Evolutionary conservation across 768 basidiomycete genomes (phyloP).

Genomic region (Naematelia aurantialba): DNA sequence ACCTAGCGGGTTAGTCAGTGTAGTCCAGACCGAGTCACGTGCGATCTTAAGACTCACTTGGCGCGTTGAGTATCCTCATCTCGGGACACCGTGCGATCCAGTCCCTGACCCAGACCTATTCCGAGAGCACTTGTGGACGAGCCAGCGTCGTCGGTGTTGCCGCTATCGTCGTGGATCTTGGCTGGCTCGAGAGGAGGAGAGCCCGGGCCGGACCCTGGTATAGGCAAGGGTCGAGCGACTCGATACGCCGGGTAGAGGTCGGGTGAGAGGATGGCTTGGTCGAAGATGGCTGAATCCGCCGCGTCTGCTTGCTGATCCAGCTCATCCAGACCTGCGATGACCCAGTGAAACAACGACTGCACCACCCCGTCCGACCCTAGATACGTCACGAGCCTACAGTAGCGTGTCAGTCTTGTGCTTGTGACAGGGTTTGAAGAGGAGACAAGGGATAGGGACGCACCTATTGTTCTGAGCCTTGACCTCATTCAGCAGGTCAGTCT

Average conservation of each 20-base stretch:
- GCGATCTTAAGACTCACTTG: slow-evolving; percentile 20
- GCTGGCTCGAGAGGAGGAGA: slow-evolving; percentile 32
- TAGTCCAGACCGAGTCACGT: neutral
- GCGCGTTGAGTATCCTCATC: slow-evolving; percentile 29
- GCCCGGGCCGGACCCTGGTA: slow-evolving; percentile 24
- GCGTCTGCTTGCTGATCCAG: slow-evolving; percentile 36
- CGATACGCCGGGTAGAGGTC: slow-evolving; percentile 24
- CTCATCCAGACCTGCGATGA: slow-evolving; percentile 47
- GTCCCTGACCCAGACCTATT: slow-evolving; percentile 22
- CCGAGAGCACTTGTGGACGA: neutral
- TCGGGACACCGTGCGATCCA: slow-evolving; percentile 10
- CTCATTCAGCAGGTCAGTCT: slow-evolving; percentile 89
- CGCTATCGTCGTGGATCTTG: slow-evolving; percentile 10
- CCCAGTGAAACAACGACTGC: slow-evolving; percentile 43
- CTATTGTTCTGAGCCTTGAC: slow-evolving; percentile 87
- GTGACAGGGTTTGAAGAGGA: neutral
- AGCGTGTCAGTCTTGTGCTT: neutral
- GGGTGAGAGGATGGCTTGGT: slow-evolving; percentile 14
- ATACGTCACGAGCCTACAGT: slow-evolving; percentile 38
- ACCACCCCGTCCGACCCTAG: slow-evolving; percentile 36
- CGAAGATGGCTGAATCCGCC: slow-evolving; percentile 24
- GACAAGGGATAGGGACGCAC: too few relatives aligned
- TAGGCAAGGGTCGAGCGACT: slow-evolving; percentile 4
- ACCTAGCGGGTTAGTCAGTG: slow-evolving; percentile 56
- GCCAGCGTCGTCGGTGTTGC: slow-evolving; percentile 4